A percentile compares a stretch with the other conserved stretches of the same genome.
Conservation (phyloP, 2,329 filamentous ascomycete genomes). For the Coniosporium tulheliwenetii region DNA sequence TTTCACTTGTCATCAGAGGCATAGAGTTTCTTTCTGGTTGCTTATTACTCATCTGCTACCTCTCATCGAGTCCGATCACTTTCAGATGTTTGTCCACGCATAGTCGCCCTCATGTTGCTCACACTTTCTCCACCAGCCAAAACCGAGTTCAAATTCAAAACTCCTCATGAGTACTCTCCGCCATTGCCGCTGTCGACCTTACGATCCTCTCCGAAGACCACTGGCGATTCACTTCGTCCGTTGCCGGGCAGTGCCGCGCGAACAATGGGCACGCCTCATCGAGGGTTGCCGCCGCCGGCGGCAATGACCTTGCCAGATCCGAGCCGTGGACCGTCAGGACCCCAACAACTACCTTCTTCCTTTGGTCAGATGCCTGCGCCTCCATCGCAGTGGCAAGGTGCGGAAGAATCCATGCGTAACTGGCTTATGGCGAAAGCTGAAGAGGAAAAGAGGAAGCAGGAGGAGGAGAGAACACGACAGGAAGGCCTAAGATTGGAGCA, state of each 20-base stretch:
- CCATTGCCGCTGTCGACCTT: constrained; percentile 19
- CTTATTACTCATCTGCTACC: no score
- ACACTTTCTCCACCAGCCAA: constrained; percentile 32
- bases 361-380: constrained; percentile 27
- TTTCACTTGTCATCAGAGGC: no score
- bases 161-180: constrained; percentile 32
- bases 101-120: constrained; percentile 28
- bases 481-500: constrained; percentile 33
- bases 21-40: no score
- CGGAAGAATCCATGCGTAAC: constrained; percentile 35
- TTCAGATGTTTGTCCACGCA: neutral
- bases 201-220: constrained; percentile 23
- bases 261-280: constrained; percentile 35
- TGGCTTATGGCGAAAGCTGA: constrained; percentile 34
- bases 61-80: no score
- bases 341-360: constrained; percentile 9
- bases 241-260: constrained; percentile 25
- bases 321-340: constrained; percentile 19
- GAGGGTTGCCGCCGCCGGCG: constrained; percentile 36
- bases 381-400: constrained; percentile 31
- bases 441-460: constrained; percentile 36
- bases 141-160: constrained; percentile 30
- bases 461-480: constrained; percentile 37
- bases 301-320: constrained; percentile 36
- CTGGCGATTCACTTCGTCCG: constrained; percentile 22